phyloP scores from a whole-genome alignment of 108 stramenopile genomes.

The Nannochloropsis salina region DNA sequence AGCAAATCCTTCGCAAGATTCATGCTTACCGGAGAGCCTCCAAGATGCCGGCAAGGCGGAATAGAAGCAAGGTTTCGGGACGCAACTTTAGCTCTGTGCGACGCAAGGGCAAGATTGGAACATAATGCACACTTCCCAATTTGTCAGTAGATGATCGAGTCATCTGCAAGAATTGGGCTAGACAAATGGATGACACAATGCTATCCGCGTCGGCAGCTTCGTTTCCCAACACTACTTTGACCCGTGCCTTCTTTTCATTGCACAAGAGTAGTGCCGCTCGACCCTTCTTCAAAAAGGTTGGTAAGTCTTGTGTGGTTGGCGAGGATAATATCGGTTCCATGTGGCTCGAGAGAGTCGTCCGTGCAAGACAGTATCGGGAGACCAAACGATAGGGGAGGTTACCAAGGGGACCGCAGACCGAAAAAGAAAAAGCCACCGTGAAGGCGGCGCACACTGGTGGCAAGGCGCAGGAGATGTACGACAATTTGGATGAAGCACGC shows the following conservation, averaged over 20 bases:
- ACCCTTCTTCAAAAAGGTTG: not conserved
- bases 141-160: not conserved
- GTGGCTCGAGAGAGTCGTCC: too few species aligned
- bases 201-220: not conserved
- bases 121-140: not conserved
- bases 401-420: too few species aligned
- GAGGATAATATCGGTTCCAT: not conserved
- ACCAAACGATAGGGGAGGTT: too few species aligned
- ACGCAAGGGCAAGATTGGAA: not conserved
- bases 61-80: conserved; percentile 1
- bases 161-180: not conserved
- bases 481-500: too few species aligned
- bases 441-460: too few species aligned
- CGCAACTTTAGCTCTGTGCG: conserved; percentile 3
- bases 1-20: too few species aligned
- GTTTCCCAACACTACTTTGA: not conserved
- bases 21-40: not conserved
- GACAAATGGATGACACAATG: not conserved
- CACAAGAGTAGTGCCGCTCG: not conserved
- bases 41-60: not conserved
- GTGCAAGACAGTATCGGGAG: too few species aligned
- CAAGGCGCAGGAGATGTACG: too few species aligned
- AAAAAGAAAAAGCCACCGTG: too few species aligned
- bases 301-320: not conserved
- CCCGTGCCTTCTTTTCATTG: not conserved